Evolutionary conservation across 1,284 basidiomycete genomes (phyloP), one percentile per base, ranked within the genome.

Genomic region (Cryptococcus sp.): DNA sequence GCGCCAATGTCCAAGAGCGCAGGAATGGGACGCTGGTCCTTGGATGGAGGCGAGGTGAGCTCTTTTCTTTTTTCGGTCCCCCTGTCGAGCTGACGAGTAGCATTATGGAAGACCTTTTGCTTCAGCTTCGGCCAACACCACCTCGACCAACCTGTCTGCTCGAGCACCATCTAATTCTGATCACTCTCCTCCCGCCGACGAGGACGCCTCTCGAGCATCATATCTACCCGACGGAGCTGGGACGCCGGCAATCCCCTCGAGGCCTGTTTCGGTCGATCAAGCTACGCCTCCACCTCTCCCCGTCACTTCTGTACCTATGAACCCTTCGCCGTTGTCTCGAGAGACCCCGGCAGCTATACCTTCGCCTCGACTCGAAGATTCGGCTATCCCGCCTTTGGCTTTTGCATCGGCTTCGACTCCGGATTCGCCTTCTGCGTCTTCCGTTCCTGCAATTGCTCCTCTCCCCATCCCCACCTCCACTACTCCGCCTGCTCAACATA

Each of bases 21-120:
- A 4, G 66, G 64, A 12, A 70, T 70, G 68, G 65, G 61, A 19
- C 53, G 69, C 25, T 70, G 68, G 69, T 64, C 59, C 42, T 43
- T 68, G 10, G 68, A 66, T 33, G 65, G 64, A 4, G 67, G 66
- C 19, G 67, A 69, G 53, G 63, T 66, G 26, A 19, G 26, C 6
- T 26, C n/a, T 16, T n/a, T 10, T 14, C n/a, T 37, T n/a, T 19
- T 42, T n/a, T n/a, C n/a, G n/a, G n/a, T n/a, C n/a, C n/a, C n/a
- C 18, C 16, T 23, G 31, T 35, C 12, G 22, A 14, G 35, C 43
- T 52, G 42, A 56, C 12, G 19, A 59, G 50, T 44, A 63, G 23
- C 53, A 56, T 31, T 38, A 37, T 21, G 49, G 52, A 9, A 47
- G 51, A 39, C 62, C 62, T 7, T 66, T 65, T 40, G 51, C 47